Base-by-base conservation (phyloP, 1,284 basidiomycete species). In the Austroboletus niveus region DNA sequence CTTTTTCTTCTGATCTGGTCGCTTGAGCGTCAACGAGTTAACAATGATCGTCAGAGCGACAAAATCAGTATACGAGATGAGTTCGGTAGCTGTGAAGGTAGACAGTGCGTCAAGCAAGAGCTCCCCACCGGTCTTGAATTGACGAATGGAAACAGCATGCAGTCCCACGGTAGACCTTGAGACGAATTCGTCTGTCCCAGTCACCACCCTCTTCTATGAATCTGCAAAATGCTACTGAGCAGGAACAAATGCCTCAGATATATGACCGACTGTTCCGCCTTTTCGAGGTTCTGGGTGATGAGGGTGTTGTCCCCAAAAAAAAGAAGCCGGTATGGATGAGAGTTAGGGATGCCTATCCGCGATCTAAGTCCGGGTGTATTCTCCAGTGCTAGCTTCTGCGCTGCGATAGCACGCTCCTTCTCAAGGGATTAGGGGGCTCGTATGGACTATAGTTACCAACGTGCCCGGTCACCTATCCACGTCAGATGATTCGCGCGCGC, bases 201-300 rank as follows among this genome's bases (percentile, higher is more conserved):
- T 99, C 96, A 43, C 97, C 96, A 2, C 97, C 96, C 68, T 94
- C 85, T 62, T 98, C 94, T 47, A 98, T 90, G 34, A 98, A 75
- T 56, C 92, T 95, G 64, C 5, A 24, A 42, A 15, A 36, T 42
- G 22, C 31, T 34, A 44, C 49, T n/a, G 41, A 7, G n/a, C 14
- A 14, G 17, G 9, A n/a, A 2, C 22, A 29, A 30, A 55, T 41
- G 4, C 8, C n/a, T 36, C 32, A 40, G 8, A 38, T n/a, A 36
- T 1, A 17, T 5, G 29, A 50, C 84, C 55, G 57, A 94, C 90
- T 85, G 81, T 62, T 94, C 89, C 0, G 96, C 94, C 60, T 88
- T 85, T 12, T 84, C 75, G 47, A 98, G 84, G 62, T 91, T 84
- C 42, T 77, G 69, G 0, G 79, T 84, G 47, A 96, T 86, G 50